These are phyloP conservation scores for Nannizziopsis arthrosporioides DNA, from an alignment of 2,329 filamentous ascomycete species.

Conservation along the genomic window DNA sequence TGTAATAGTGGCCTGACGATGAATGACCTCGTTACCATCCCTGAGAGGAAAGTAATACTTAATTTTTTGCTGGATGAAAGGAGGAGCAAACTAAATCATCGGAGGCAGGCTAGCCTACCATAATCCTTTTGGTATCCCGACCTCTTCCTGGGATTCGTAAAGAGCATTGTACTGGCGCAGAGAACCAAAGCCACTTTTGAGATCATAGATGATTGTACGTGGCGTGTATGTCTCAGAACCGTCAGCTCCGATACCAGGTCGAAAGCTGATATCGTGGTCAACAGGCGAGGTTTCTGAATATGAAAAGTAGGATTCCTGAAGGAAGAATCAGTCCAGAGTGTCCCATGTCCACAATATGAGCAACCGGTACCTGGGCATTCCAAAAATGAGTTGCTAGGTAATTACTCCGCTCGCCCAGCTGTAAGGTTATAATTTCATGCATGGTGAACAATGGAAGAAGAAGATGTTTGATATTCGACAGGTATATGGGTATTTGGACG, in stretches of 20 bases:
- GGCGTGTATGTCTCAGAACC: slow-evolving; percentile 87
- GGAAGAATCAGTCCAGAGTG: slow-evolving; percentile 3
- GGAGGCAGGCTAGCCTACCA: slow-evolving; percentile 28
- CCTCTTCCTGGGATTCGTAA: slow-evolving; percentile 50
- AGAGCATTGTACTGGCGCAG: slow-evolving; percentile 78
- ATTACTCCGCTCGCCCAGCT: slow-evolving; percentile 86
- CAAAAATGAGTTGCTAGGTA: slow-evolving; percentile 94
- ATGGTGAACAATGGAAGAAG: slow-evolving; percentile 38
- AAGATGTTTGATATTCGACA: neutral
- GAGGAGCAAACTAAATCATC: neutral
- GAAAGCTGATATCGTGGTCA: slow-evolving; percentile 80
- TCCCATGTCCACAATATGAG: neutral
- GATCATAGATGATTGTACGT: slow-evolving; percentile 81
- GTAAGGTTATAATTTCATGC: slow-evolving; percentile 90
- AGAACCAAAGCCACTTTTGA: slow-evolving; percentile 87
- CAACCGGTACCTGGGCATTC: slow-evolving; percentile 64
- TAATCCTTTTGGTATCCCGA: slow-evolving; percentile 27
- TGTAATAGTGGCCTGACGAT: slow-evolving; percentile 55
- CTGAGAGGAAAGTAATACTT: slow-evolving; percentile 31
- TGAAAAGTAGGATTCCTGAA: slow-evolving; percentile 91
- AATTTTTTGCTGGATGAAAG: neutral
- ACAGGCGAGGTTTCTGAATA: slow-evolving; percentile 59
- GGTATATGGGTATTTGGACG: no score
- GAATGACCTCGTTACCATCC: slow-evolving; percentile 56
- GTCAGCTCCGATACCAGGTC: slow-evolving; percentile 68